Conservation (phyloP, 2,329 filamentous ascomycete species). For the Phaeophleospora eucalypticola region DNA sequence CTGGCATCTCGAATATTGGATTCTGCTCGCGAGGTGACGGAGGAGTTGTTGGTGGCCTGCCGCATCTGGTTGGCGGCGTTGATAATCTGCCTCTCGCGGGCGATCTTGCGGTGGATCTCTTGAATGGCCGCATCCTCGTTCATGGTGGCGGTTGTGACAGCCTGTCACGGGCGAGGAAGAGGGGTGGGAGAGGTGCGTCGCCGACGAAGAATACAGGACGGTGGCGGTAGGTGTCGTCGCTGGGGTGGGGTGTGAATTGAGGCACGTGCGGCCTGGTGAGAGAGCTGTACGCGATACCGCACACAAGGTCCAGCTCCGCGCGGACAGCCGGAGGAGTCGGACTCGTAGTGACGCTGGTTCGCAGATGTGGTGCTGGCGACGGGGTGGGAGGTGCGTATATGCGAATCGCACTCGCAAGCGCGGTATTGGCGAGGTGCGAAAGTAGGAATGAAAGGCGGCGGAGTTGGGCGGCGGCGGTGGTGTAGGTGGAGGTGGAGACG, state of each 20-base stretch:
- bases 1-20: slow-evolving; percentile 90
- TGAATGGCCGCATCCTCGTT: slow-evolving; percentile 62
- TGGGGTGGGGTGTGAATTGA: neutral
- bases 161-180: slow-evolving; percentile 12
- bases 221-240: neutral
- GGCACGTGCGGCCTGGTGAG: slow-evolving; percentile 4
- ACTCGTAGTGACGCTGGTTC: too few relatives aligned
- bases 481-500: neutral
- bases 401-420: too few relatives aligned
- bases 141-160: slow-evolving; percentile 43
- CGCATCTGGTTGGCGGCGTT: slow-evolving; percentile 92
- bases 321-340: slow-evolving; percentile 1
- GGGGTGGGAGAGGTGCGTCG: neutral
- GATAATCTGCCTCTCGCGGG: slow-evolving; percentile 93
- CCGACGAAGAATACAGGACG: neutral
- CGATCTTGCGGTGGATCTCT: slow-evolving; percentile 93
- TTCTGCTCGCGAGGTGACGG: slow-evolving; percentile 84
- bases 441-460: neutral
- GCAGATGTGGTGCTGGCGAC: neutral
- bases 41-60: slow-evolving; percentile 89
- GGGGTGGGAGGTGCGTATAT: too few relatives aligned
- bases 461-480: neutral
- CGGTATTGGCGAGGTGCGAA: too few relatives aligned
- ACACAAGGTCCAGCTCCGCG: too few relatives aligned
- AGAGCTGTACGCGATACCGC: neutral